Evolutionary conservation across 2,329 filamentous ascomycete species (phyloP).

Genomic region (Hypoxylon sp.): DNA sequence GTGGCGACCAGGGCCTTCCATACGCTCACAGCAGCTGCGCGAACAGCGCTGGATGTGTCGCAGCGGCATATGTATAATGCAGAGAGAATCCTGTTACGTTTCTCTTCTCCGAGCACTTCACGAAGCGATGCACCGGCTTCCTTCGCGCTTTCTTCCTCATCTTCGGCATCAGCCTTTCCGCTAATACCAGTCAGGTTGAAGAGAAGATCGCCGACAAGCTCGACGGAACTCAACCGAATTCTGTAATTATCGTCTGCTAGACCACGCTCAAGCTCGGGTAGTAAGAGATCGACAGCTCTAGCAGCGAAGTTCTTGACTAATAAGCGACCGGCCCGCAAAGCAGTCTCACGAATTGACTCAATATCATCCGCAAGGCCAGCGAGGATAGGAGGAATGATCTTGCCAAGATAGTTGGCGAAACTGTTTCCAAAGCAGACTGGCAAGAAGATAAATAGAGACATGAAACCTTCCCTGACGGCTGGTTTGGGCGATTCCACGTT

Average conservation of each 20-base stretch:
- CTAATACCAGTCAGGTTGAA: conserved; percentile 98
- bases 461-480: conserved; percentile 95
- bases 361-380: conserved; percentile 95
- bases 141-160: conserved; percentile 81
- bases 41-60: conserved; percentile 93
- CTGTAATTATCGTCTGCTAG: conserved; percentile 98
- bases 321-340: conserved; percentile 90
- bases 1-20: conserved; percentile 98
- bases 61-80: conserved; percentile 97
- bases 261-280: conserved; percentile 95
- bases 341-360: conserved; percentile 97
- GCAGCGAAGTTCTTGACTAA: conserved; percentile 99
- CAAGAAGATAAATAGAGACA: conserved; percentile 99
- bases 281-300: conserved; percentile 90
- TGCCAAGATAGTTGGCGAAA: conserved; percentile 94
- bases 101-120: conserved; percentile 94
- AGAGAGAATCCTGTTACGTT: conserved; percentile 97
- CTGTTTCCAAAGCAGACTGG: conserved; percentile 99
- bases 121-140: conserved; percentile 94
- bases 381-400: conserved; percentile 95
- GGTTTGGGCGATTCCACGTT: conserved; percentile 94
- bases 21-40: conserved; percentile 88
- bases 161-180: conserved; percentile 80
- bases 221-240: conserved; percentile 97
- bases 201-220: conserved; percentile 94